Base-by-base conservation (phyloP, 192 early-diverging fungal genomes). In the Coemansia sp. region DNA sequence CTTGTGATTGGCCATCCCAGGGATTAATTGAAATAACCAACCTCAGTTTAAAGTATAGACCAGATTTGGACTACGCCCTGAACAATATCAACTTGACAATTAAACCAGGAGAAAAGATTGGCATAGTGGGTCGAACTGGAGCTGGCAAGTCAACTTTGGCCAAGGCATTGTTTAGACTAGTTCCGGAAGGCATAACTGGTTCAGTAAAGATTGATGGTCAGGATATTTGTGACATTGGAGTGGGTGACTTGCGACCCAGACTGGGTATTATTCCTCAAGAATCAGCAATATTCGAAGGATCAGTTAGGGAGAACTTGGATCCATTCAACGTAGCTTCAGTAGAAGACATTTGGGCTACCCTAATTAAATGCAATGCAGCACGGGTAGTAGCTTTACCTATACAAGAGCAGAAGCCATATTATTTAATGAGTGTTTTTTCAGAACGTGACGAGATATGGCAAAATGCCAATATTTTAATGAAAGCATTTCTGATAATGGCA, bases 301-400 rank as follows among this genome's bases (percentile, higher is more conserved):
- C 88, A 1, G 67, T 91, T 36, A 78, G 90, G 5, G 71, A 82
- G 47, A 92, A 92, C 64, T 59, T 92, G 34, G 89, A 92, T 59
- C 89, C 89, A 12, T 66, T 84, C 15, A 20, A 62, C 0, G 44
- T 56, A 20, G 74, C 82, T 57, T 57, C 68, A 0, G 86, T 89
- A 57, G 68, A 73, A 7, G 84, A 83, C 3, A 58, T 93, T 25
- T 92, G 89, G 89, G 59, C 79, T 2, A 84, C 74, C 0, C 68
- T 93, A 3, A 51, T 58, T 9, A 70, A 64, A 23, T 70, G 68
- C 38, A 19, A 36, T 8, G 42, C 54, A 4, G 53, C 51, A 0
- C 44, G 57, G 4, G 11, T 56, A 2, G 36, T 57, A 0, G 17
- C 36, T 1, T 25, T 28, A 20, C 7, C 26, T 26, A 26, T 5